Evolutionary conservation across 257 asterid species (phyloP).

Genomic region (Parsonsia alboflavescens): DNA sequence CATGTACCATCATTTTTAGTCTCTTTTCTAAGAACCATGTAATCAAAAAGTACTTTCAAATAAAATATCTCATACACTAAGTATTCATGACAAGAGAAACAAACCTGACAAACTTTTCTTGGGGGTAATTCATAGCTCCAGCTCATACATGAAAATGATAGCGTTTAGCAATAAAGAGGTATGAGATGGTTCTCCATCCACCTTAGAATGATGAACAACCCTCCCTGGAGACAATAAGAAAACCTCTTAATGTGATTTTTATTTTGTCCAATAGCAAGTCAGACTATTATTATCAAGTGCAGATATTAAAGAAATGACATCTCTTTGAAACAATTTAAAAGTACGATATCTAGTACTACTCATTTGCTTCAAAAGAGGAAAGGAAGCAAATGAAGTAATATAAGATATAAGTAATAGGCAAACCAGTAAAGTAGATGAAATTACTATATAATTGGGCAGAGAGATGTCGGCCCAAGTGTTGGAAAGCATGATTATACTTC

Average conservation of each 20-base stretch:
- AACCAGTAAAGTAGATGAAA: background rate
- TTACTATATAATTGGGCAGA: no score
- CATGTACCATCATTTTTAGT: background rate
- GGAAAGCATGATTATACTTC: background rate
- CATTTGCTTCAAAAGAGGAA: background rate
- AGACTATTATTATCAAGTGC: background rate
- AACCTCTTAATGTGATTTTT: background rate
- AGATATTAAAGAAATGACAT: background rate
- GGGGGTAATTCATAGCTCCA: conserved; percentile 54
- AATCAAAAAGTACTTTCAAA: background rate
- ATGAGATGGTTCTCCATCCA: conserved; percentile 12
- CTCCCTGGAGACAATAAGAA: conserved; percentile 6
- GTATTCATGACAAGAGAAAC: conserved; percentile 22
- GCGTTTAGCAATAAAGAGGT: conserved; percentile 17
- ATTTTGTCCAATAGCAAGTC: background rate
- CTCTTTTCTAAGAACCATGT: background rate
- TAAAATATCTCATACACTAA: background rate
- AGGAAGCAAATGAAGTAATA: background rate
- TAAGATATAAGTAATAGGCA: background rate
- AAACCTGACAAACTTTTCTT: conserved; percentile 78
- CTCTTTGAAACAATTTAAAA: background rate
- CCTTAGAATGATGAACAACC: background rate
- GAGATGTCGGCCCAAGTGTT: background rate
- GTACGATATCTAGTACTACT: background rate
- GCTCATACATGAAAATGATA: conserved; percentile 26